Conservation (phyloP, 73 alveolate genomes). For the Breviolum minutum region DNA sequence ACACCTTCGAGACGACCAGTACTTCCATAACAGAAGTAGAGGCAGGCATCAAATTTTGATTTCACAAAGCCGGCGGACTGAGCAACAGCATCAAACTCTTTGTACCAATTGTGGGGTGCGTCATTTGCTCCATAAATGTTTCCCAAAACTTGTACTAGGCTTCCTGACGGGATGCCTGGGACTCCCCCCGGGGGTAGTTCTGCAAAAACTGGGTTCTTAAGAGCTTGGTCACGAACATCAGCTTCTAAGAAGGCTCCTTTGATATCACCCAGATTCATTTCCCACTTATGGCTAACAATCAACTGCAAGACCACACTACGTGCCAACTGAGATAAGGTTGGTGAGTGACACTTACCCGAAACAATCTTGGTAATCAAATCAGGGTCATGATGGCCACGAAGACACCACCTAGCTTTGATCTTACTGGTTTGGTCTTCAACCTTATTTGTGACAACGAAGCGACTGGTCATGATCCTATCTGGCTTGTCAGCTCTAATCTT, state of each 20-base stretch:
- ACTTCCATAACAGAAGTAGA: neutral
- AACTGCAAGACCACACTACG: neutral
- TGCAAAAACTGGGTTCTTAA: neutral
- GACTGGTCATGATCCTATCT: neutral
- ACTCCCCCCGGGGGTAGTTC: conserved; percentile 27
- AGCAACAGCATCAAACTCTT: neutral
- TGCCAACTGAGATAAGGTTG: neutral
- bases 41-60: neutral
- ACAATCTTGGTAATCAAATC: conserved; percentile 1
- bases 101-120: conserved; percentile 30
- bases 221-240: neutral
- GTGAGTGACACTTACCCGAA: conserved; percentile 30
- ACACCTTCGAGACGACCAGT: neutral
- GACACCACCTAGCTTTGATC: conserved; percentile 5
- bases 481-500: neutral
- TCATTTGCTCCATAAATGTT: conserved; percentile 17
- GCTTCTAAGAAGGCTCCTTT: conserved; percentile 4
- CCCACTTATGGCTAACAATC: conserved; percentile 2
- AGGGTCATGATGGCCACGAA: neutral
- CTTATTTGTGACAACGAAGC: conserved; percentile 21
- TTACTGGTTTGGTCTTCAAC: neutral
- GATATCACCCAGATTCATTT: conserved; percentile 34
- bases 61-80: neutral
- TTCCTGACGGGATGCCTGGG: neutral
- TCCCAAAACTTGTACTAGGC: conserved; percentile 3